Conservation (phyloP, 371 early-diverging fungal genomes). For the Fennellomyces sp. region DNA sequence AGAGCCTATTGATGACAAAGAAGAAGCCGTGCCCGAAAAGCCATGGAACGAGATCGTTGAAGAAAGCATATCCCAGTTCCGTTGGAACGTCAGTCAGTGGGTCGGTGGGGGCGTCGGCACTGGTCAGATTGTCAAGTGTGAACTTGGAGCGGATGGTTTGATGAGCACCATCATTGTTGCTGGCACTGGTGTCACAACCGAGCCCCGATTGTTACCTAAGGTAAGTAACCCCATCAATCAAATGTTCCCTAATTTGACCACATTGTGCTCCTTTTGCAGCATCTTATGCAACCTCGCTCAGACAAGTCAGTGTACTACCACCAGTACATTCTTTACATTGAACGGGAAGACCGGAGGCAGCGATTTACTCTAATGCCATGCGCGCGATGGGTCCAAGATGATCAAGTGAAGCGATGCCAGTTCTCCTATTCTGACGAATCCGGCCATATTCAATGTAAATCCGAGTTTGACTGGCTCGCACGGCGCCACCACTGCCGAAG, state of each 20-base stretch:
- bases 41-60: conserved; percentile 8
- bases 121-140: conserved; percentile 17
- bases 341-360: conserved; percentile 9
- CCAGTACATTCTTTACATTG: conserved; percentile 21
- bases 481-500: conserved; percentile 29
- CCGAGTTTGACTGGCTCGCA: conserved; percentile 19
- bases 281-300: not conserved
- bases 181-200: conserved; percentile 18
- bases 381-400: conserved; percentile 15
- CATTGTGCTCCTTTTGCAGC: not conserved
- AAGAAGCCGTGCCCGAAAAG: not conserved
- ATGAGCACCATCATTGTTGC: conserved; percentile 17
- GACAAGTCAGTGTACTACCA: conserved; percentile 17
- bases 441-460: conserved; percentile 5
- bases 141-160: conserved; percentile 14
- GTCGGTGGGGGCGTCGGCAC: conserved; percentile 24
- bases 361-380: not conserved
- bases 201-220: conserved; percentile 16
- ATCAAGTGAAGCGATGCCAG: conserved; percentile 12
- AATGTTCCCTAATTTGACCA: not conserved
- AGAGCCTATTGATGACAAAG: not conserved
- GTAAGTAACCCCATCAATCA: not conserved
- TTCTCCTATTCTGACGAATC: conserved; percentile 10
- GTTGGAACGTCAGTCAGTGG: conserved; percentile 24
- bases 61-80: conserved; percentile 9